phyloP scores from a whole-genome alignment of 2,329 filamentous ascomycete genomes.

The Pyricularia sp. region DNA sequence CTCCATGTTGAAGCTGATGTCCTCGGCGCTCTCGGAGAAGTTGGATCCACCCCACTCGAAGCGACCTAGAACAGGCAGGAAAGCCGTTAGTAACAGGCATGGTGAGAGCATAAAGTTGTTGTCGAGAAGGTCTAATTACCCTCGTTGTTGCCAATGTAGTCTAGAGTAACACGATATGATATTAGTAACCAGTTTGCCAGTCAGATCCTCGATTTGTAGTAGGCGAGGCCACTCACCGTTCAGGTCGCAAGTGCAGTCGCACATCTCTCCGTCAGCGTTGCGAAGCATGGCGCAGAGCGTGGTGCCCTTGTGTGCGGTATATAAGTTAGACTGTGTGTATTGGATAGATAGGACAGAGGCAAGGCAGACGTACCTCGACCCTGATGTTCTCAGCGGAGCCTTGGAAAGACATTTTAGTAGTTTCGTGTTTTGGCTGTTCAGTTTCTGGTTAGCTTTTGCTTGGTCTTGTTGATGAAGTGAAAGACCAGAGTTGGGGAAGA shows the following conservation, averaged over 20 bases:
- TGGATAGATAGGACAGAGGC: neutral
- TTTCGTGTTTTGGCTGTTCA: neutral
- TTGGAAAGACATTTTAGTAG: conserved; percentile 5
- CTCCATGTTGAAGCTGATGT: conserved; percentile 39
- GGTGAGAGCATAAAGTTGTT: neutral
- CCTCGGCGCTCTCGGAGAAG: conserved; percentile 35
- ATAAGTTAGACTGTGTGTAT: neutral
- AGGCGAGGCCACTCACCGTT: neutral
- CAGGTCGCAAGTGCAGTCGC: neutral
- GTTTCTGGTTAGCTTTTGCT: neutral
- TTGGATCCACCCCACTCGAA: conserved; percentile 34
- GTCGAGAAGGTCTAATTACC: neutral
- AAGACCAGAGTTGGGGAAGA: neutral
- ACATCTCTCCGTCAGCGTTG: neutral
- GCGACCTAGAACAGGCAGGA: conserved; percentile 16
- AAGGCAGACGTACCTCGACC: neutral
- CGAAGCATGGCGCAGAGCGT: neutral
- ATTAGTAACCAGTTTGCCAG: neutral
- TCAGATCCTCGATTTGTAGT: neutral
- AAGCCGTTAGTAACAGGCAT: neutral
- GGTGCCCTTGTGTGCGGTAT: neutral
- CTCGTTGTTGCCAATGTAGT: conserved; percentile 2
- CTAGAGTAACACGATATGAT: neutral
- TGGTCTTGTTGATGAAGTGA: neutral
- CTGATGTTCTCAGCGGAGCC: neutral